Percentiles rank a stretch among this genome's conserved stretches.
Evolutionary conservation across 2,329 filamentous ascomycete genomes (phyloP).

Genomic region (Calonectria pseudoturangicola): DNA sequence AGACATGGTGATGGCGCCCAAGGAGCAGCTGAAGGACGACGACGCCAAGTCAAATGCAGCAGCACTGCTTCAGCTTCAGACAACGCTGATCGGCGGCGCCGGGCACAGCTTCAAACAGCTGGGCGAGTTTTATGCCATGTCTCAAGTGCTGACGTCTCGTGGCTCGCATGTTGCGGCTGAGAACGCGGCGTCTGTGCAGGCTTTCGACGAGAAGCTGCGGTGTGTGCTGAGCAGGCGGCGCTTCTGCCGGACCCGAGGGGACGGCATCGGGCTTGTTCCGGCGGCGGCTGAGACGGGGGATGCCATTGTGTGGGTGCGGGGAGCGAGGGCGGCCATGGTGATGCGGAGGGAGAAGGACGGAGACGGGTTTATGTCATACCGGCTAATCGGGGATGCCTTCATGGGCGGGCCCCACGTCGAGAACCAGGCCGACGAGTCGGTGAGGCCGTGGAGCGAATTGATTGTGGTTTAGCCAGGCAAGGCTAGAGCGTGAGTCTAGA

Average conservation of each 20-base stretch:
- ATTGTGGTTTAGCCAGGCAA: neutral
- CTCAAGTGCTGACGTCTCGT: neutral
- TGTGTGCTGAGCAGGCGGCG: slow-evolving; percentile 30
- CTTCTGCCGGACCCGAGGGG: slow-evolving; percentile 28
- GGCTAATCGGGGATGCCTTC: slow-evolving; percentile 33
- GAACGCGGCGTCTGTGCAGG: neutral
- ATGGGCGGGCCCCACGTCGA: slow-evolving; percentile 29
- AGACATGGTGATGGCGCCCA: neutral
- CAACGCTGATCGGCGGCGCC: slow-evolving; percentile 19
- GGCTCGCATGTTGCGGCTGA: neutral
- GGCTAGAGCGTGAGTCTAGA: neutral
- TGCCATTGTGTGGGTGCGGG: slow-evolving; percentile 30
- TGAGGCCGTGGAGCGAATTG: neutral
- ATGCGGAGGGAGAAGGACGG: slow-evolving; percentile 18
- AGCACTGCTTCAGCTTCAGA: slow-evolving; percentile 6
- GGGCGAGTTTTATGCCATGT: slow-evolving; percentile 6
- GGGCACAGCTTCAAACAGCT: neutral
- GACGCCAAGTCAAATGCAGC: neutral
- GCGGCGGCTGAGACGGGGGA: slow-evolving; percentile 18
- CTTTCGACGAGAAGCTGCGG: slow-evolving; percentile 28
- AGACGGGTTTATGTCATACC: slow-evolving; percentile 26
- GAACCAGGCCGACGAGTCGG: neutral
- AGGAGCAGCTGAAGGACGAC: slow-evolving; percentile 1
- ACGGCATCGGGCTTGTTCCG: slow-evolving; percentile 21
- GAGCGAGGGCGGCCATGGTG: slow-evolving; percentile 25